A percentile compares a stretch with the other conserved stretches of the same genome.
Conservation (phyloP, 1,139 yeast species). For the Saccharomyces hybrid region DNA sequence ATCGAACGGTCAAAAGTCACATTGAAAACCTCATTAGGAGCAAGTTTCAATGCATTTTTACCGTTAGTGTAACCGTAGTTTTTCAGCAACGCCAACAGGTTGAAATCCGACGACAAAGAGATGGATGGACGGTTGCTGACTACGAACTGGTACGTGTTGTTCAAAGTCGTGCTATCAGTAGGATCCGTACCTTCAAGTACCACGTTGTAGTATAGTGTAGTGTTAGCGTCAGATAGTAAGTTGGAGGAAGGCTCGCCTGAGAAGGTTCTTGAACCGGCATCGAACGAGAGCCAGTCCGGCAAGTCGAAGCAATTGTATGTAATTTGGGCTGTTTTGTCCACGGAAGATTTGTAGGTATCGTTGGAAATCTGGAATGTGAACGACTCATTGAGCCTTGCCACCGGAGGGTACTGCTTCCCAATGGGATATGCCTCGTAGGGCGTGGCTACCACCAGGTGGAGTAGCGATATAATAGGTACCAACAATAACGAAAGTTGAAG, state of each 20-base stretch:
- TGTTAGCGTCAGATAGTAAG: slow-evolving; percentile 37
- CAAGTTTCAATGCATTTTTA: slow-evolving; percentile 59
- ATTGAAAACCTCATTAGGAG: slow-evolving; percentile 58
- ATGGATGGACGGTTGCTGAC: slow-evolving; percentile 52
- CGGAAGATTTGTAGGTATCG: slow-evolving; percentile 56
- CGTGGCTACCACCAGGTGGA: slow-evolving; percentile 15
- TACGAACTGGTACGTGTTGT: slow-evolving; percentile 46
- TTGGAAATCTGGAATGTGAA: slow-evolving; percentile 66
- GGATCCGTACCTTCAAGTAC: slow-evolving; percentile 60
- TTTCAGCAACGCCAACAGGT: slow-evolving; percentile 46
- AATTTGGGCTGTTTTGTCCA: slow-evolving; percentile 37
- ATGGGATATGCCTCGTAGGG: slow-evolving; percentile 74
- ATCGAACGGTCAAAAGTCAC: slow-evolving; percentile 54
- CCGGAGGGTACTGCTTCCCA: slow-evolving; percentile 74
- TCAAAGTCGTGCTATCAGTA: slow-evolving; percentile 39
- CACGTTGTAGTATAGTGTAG: slow-evolving; percentile 34
- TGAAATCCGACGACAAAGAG: slow-evolving; percentile 31
- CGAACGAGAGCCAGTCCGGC: slow-evolving; percentile 78
- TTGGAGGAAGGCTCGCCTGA: slow-evolving; percentile 57
- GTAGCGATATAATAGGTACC: background rate
- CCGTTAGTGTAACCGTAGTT: slow-evolving; percentile 66
- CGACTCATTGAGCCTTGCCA: slow-evolving; percentile 60
- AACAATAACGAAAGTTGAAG: background rate
- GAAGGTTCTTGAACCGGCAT: slow-evolving; percentile 50
- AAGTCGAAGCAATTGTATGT: slow-evolving; percentile 48